These are phyloP conservation scores for Eucalyptus lansdowneana DNA, from an alignment of 345 rosid species.

Conservation along the genomic window DNA sequence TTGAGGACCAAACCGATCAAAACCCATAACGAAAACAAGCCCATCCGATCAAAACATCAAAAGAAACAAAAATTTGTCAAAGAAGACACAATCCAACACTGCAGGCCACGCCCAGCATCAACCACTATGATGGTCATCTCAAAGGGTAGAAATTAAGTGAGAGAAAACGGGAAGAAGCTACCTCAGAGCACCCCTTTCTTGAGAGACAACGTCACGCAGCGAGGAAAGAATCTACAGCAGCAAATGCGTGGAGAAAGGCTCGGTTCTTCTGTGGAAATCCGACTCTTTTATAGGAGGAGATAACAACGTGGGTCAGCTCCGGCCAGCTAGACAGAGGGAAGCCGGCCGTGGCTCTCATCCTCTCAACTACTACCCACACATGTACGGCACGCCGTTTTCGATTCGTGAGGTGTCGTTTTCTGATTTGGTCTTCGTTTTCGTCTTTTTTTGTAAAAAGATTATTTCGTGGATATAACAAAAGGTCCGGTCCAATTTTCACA, in stretches of 20 bases:
- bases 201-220: not conserved
- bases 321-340: not conserved
- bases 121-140: not conserved
- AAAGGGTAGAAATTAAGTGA: not conserved
- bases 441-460: not conserved
- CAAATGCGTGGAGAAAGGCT: not conserved
- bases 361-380: no score
- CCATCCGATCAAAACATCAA: not conserved
- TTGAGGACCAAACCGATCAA: not conserved
- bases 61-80: not conserved
- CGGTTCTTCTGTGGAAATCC: no score
- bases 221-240: not conserved
- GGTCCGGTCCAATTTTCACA: not conserved
- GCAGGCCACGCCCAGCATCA: not conserved
- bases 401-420: not conserved
- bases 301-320: not conserved
- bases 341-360: not conserved
- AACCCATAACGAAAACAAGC: not conserved
- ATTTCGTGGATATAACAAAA: not conserved
- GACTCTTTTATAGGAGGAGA: not conserved
- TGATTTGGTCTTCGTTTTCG: not conserved
- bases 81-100: not conserved
- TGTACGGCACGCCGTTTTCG: not conserved
- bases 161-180: not conserved
- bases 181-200: constrained; percentile 1